Conservation (phyloP, 345 rosid species). For the Isatis tinctoria region DNA sequence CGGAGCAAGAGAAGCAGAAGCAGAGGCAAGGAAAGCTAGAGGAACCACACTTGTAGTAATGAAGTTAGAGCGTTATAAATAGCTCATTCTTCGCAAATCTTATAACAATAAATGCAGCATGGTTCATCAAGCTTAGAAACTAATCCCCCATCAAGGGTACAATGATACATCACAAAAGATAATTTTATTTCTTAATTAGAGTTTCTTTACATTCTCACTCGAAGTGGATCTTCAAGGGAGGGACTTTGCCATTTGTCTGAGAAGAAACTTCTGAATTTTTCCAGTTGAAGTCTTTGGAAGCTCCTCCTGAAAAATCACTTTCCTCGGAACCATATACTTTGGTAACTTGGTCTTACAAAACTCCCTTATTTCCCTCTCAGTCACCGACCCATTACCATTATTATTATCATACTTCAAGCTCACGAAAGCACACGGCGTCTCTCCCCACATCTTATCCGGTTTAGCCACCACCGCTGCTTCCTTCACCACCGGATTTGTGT, state of each 20-base stretch:
- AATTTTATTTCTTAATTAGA: background rate
- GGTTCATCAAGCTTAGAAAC: background rate
- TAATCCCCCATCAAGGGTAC: conserved; percentile 7
- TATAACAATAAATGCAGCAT: background rate
- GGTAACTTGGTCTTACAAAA: conserved; percentile 50
- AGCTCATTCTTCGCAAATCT: background rate
- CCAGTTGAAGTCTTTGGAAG: conserved; percentile 67
- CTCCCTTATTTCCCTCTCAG: conserved; percentile 47
- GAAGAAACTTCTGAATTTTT: conserved; percentile 52
- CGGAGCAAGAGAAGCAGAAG: background rate
- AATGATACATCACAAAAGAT: background rate
- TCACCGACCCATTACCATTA: conserved; percentile 3
- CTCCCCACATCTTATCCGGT: conserved; percentile 64
- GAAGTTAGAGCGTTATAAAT: background rate
- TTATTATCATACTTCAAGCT: conserved; percentile 38
- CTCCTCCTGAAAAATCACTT: conserved; percentile 48
- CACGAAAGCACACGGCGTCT: conserved; percentile 68
- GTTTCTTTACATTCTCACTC: background rate
- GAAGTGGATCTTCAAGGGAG: background rate
- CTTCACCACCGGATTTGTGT: conserved; percentile 48
- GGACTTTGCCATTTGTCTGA: conserved; percentile 44
- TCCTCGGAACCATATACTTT: conserved; percentile 58
- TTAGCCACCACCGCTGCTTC: conserved; percentile 67
- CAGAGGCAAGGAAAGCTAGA: too few relatives aligned
- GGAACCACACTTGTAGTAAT: too few relatives aligned